Base-by-base conservation (phyloP, 805 yeast species). In the Candida pini region DNA sequence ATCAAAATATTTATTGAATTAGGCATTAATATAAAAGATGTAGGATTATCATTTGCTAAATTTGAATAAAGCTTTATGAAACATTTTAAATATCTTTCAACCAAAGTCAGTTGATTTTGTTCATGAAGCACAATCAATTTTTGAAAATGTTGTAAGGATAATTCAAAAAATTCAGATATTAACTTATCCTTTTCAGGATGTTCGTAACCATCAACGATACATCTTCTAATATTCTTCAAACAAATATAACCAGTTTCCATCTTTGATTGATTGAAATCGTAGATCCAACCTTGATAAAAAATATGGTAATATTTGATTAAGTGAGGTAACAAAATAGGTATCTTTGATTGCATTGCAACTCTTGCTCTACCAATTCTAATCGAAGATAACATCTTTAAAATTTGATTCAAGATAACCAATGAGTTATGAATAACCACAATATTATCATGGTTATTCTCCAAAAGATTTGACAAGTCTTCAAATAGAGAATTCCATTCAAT, bases 321-420 rank as follows among this genome's bases (percentile, higher is more conserved):
- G 2, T 74, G 61, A 0, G 81, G 77, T 8, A 80, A 67, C 2
- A 89, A 58, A 4, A 73, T 56, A 0, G 86, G 85, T 0, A 84
- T 72, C 40, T 82, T 78, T 31, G 74, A 64, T 53, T 82, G 92
- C 73, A 88, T 69, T 0, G 87, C 85, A 16, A 79, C 78, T 47
- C 84, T 72, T 3, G 90, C 76, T 41, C 86, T 72, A 6, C 97
- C 97, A 23, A 90, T 84, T 45, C 89, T 68, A 1, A 89, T 88
- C 36, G 81, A 63, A 1, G 89, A 70, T 18, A 90, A 58, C 3
- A 73, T 66, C 57, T 92, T 92, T 43, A 89, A 68, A 4, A 85
- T 68, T 54, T 88, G 95, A 55, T 86, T 86, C 35, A 85, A 53
- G 13, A 85, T 77, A 13, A 78, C 60, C 38, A 88, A 64, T 9